A percentile compares a stretch with the other conserved stretches of the same genome.
Evolutionary conservation across 1,284 basidiomycete genomes (phyloP).

Genomic region (Gymnopus androsaceus): DNA sequence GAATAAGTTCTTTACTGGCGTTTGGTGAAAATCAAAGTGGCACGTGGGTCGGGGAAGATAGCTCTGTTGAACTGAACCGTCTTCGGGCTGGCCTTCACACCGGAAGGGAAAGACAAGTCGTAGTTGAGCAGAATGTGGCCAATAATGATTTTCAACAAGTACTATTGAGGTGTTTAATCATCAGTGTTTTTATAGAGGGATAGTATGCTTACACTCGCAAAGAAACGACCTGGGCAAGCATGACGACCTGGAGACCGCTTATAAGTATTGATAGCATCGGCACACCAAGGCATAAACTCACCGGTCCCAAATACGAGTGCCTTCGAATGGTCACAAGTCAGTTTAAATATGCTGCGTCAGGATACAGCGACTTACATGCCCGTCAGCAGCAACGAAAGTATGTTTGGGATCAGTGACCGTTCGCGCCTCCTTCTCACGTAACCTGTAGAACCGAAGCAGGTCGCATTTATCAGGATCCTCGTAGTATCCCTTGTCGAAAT

Average conservation of each 20-base stretch:
- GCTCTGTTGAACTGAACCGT: conserved; percentile 2
- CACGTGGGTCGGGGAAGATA: not conserved
- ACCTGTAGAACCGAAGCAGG: not conserved
- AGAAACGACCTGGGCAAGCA: conserved; percentile 5
- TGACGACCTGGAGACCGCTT: not conserved
- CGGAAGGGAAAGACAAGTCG: conserved; percentile 1
- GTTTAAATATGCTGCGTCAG: too few species aligned
- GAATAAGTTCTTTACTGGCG: not conserved
- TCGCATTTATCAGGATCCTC: conserved; percentile 1
- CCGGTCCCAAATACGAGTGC: conserved; percentile 2
- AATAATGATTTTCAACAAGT: conserved; percentile 1
- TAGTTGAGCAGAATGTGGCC: conserved; percentile 5
- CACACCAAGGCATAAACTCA: not conserved
- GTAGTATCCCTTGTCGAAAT: conserved; percentile 3
- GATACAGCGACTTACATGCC: not conserved
- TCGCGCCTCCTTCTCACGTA: not conserved
- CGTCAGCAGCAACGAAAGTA: not conserved
- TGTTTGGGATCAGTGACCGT: conserved; percentile 2
- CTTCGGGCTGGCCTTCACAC: not conserved
- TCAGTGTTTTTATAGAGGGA: not conserved
- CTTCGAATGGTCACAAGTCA: not conserved
- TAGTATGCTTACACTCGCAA: not conserved
- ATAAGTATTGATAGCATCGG: not conserved
- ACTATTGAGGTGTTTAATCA: not conserved
- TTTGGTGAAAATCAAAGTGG: not conserved